Evolutionary conservation across 805 yeast genomes (phyloP).

Genomic region (Lipomyces orientalis): DNA sequence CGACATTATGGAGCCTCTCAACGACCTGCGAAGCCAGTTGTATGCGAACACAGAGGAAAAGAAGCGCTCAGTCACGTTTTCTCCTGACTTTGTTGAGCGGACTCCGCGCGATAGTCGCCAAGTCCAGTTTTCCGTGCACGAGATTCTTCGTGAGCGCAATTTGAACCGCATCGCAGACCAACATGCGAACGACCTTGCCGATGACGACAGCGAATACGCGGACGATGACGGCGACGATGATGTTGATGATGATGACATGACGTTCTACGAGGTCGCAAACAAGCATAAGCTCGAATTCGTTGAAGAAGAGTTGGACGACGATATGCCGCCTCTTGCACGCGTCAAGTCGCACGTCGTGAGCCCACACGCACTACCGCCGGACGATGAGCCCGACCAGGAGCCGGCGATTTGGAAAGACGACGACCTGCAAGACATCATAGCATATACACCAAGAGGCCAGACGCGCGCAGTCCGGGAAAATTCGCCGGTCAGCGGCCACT

Average conservation of each 20-base stretch:
- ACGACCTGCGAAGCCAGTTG: conserved; percentile 16
- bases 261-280: conserved; percentile 19
- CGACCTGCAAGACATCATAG: background rate
- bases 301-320: conserved; percentile 14
- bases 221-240: conserved; percentile 16
- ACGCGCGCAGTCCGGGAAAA: background rate
- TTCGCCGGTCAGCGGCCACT: background rate
- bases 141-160: conserved; percentile 1
- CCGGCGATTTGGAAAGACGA: conserved; percentile 10
- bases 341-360: conserved; percentile 15
- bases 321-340: conserved; percentile 21
- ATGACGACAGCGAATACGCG: background rate
- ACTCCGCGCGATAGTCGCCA: conserved; percentile 6
- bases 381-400: background rate
- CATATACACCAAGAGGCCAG: background rate
- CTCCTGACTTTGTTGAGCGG: background rate
- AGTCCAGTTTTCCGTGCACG: background rate
- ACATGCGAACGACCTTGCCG: background rate
- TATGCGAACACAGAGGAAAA: background rate
- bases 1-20: conserved; percentile 12
- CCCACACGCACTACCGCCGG: conserved; percentile 9
- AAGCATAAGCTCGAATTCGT: conserved; percentile 8
- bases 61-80: background rate
- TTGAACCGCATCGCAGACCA: background rate
- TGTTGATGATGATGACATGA: conserved; percentile 6